Evolutionary conservation across 345 rosid genomes (phyloP).

Genomic region (Brassica incana): DNA sequence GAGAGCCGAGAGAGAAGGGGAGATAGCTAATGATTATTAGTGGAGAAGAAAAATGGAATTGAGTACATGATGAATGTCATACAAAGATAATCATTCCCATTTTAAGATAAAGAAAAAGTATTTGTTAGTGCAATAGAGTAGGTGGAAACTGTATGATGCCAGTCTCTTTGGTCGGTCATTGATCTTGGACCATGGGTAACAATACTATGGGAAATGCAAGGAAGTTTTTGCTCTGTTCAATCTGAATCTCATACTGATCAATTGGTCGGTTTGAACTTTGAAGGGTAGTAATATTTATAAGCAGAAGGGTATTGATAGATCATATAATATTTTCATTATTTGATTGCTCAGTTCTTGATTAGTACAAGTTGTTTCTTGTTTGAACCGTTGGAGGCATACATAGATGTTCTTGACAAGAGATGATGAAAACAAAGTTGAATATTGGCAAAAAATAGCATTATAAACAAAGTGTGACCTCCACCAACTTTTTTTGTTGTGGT

Average conservation of each 20-base stretch:
- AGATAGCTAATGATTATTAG: neutral
- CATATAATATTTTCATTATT: neutral
- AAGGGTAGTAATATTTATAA: neutral
- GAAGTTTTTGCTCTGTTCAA: neutral
- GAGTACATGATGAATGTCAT: conserved; percentile 26
- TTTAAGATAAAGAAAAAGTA: conserved; percentile 26
- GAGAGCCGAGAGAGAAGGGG: neutral
- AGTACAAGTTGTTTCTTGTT: conserved; percentile 10
- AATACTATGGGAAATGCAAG: neutral
- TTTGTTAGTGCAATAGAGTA: conserved; percentile 35
- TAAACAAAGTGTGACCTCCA: conserved; percentile 30
- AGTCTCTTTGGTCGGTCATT: conserved; percentile 10
- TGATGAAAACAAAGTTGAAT: conserved; percentile 16
- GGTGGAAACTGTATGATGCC: conserved; percentile 23
- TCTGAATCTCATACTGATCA: neutral
- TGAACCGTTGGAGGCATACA: conserved; percentile 15
- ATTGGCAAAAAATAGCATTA: conserved; percentile 15
- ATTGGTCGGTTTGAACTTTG: neutral
- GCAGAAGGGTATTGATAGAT: neutral
- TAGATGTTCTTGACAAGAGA: conserved; percentile 10
- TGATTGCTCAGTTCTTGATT: neutral
- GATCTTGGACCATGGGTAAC: conserved; percentile 13
- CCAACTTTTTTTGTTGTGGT: conserved; percentile 28
- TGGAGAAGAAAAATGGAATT: conserved; percentile 27
- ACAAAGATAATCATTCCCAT: conserved; percentile 25